These are phyloP conservation scores for Yarrowia sp. DNA, from an alignment of 805 yeast genomes.

Conservation along the genomic window DNA sequence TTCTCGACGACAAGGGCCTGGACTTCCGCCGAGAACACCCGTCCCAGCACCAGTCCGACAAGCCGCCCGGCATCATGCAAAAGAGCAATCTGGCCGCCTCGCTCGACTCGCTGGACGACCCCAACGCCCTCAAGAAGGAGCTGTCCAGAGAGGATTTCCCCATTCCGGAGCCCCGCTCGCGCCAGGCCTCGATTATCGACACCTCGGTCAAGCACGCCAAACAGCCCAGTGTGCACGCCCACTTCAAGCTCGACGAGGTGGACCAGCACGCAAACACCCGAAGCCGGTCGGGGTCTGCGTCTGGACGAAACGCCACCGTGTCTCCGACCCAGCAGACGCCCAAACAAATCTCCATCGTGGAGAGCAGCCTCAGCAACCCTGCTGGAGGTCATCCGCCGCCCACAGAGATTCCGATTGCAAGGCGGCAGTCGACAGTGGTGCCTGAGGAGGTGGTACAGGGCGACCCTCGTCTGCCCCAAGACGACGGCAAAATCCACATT, in stretches of 20 bases:
- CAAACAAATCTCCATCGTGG: constrained; percentile 5
- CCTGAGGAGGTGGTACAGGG: neutral
- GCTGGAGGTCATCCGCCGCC: constrained; percentile 14
- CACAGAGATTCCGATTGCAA: constrained; percentile 25
- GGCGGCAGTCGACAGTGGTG: constrained; percentile 11
- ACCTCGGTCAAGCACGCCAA: constrained; percentile 13
- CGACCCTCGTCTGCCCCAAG: constrained; percentile 67
- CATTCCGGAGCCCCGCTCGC: constrained; percentile 10
- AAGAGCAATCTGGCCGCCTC: constrained; percentile 20
- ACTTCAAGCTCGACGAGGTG: constrained; percentile 25
- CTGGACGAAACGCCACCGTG: constrained; percentile 8
- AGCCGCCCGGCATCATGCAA: constrained; percentile 21
- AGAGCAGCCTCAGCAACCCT: neutral
- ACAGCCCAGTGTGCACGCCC: constrained; percentile 24
- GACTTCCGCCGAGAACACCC: constrained; percentile 20
- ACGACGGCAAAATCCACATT: constrained; percentile 85
- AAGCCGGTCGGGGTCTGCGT: constrained; percentile 18
- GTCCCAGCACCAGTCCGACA: constrained; percentile 4
- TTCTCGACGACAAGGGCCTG: constrained; percentile 13
- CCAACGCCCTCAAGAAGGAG: neutral
- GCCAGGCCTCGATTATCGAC: constrained; percentile 13
- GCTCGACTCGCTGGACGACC: constrained; percentile 5
- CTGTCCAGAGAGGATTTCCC: neutral
- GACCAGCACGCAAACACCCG: constrained; percentile 25
- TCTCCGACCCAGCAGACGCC: constrained; percentile 8